Conservation (phyloP, 2,329 filamentous ascomycete species). For the Cylindrodendrum hubeiense region DNA sequence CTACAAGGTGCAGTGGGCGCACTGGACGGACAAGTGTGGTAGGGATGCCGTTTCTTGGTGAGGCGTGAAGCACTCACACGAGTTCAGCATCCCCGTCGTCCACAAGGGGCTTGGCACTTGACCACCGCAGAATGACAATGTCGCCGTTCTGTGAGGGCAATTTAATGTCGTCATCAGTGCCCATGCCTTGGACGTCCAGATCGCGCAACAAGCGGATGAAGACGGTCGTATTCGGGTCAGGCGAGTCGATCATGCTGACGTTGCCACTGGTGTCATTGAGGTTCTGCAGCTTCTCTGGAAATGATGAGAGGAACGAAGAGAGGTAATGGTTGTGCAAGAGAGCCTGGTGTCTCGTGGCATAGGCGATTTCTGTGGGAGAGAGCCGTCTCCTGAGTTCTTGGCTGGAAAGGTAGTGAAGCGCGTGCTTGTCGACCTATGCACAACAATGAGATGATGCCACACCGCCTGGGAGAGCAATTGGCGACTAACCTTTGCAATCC, state of each 20-base stretch:
- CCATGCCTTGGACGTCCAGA: slow-evolving; percentile 68
- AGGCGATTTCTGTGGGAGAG: slow-evolving; percentile 82
- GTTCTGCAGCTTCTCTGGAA: slow-evolving; percentile 83
- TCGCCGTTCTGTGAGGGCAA: slow-evolving; percentile 72
- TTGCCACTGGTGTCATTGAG: slow-evolving; percentile 92
- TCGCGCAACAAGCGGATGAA: slow-evolving; percentile 82
- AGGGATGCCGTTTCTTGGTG: not conserved
- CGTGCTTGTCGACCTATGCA: slow-evolving; percentile 79
- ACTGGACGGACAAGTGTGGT: not conserved
- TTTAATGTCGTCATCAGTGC: slow-evolving; percentile 72
- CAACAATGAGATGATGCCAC: not conserved
- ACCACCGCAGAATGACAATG: slow-evolving; percentile 78
- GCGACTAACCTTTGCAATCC: slow-evolving; percentile 82
- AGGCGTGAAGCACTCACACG: slow-evolving; percentile 56
- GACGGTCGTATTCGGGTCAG: slow-evolving; percentile 85
- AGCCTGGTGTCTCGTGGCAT: slow-evolving; percentile 86
- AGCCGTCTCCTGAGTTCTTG: slow-evolving; percentile 70
- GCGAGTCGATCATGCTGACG: slow-evolving; percentile 91
- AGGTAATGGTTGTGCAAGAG: slow-evolving; percentile 88
- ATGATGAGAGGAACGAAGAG: slow-evolving; percentile 84
- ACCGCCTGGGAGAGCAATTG: not conserved
- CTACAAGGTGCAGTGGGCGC: not conserved
- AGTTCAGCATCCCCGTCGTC: slow-evolving; percentile 68
- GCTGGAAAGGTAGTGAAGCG: slow-evolving; percentile 77
- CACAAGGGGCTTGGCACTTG: slow-evolving; percentile 75